These are phyloP conservation scores for Saussurea involucrata DNA, from an alignment of 129 eudicot genomes.

Conservation along the genomic window DNA sequence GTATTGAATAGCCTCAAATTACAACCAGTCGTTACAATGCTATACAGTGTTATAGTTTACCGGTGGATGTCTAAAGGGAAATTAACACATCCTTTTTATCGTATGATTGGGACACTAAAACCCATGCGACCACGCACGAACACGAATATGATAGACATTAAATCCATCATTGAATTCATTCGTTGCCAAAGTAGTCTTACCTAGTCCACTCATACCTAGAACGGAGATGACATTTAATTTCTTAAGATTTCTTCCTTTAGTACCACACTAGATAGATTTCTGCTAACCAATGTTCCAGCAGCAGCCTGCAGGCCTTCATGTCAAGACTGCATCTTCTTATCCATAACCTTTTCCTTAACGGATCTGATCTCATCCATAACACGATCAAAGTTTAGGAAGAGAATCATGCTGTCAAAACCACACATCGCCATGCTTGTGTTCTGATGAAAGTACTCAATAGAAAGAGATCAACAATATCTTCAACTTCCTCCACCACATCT, in stretches of 20 bases:
- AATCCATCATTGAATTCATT: slow-evolving; percentile 24
- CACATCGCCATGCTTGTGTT: slow-evolving; percentile 20
- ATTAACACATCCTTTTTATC: slow-evolving; percentile 13
- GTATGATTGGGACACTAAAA: slow-evolving; percentile 29
- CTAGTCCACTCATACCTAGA: slow-evolving; percentile 43
- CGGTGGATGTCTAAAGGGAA: slow-evolving; percentile 8
- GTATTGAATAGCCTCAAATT: too few species aligned
- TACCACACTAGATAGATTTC: slow-evolving; percentile 18
- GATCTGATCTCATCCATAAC: slow-evolving; percentile 29
- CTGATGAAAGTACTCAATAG: slow-evolving; percentile 29
- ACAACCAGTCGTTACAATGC: too few species aligned
- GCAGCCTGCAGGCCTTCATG: slow-evolving; percentile 20
- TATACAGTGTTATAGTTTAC: too few species aligned
- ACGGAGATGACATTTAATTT: slow-evolving; percentile 28
- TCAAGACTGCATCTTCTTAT: slow-evolving; percentile 32
- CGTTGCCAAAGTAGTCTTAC: slow-evolving; percentile 45
- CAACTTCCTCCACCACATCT: slow-evolving; percentile 40
- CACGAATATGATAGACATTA: slow-evolving; percentile 9
- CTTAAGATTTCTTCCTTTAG: slow-evolving; percentile 12
- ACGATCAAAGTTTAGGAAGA: slow-evolving; percentile 18
- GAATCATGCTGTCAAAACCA: slow-evolving; percentile 13
- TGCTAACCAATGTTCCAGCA: not conserved
- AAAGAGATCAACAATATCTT: slow-evolving; percentile 45
- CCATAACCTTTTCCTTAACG: slow-evolving; percentile 42
- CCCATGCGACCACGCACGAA: slow-evolving; percentile 40